Percentiles rank a stretch among this genome's conserved stretches.
These are phyloP conservation scores for Candida anglica DNA, from an alignment of 805 yeast species.

Conservation along the genomic window DNA sequence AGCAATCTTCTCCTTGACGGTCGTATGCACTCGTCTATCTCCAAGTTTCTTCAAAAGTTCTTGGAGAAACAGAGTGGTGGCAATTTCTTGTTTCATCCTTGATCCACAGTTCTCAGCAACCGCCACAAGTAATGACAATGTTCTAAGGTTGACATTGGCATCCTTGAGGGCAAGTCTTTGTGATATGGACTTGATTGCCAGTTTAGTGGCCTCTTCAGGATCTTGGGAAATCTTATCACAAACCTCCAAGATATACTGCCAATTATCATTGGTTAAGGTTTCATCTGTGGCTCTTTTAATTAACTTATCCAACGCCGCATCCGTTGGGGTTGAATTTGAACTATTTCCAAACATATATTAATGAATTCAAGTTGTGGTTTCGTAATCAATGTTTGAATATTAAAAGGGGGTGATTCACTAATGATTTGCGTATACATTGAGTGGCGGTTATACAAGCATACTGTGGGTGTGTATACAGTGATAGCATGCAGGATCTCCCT, in stretches of 20 bases:
- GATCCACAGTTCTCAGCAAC: conserved; percentile 44
- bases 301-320: conserved; percentile 11
- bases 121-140: conserved; percentile 33
- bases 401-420: no score
- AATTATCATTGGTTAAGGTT: conserved; percentile 38
- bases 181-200: conserved; percentile 23
- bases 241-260: conserved; percentile 42
- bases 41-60: conserved; percentile 43
- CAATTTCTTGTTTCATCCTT: conserved; percentile 41
- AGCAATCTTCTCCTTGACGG: conserved; percentile 61
- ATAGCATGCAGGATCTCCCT: no score
- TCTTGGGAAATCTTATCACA: conserved; percentile 33
- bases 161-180: conserved; percentile 25
- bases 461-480: no score
- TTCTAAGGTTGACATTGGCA: conserved; percentile 37
- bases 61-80: conserved; percentile 31
- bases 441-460: no score
- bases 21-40: conserved; percentile 55
- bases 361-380: no score
- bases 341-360: no score
- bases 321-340: neutral
- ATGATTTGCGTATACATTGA: no score
- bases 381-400: no score
- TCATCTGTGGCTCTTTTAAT: conserved; percentile 38
- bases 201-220: conserved; percentile 35